These are phyloP conservation scores for Fibroporia radiculosa DNA, from an alignment of 768 basidiomycete species.

Conservation along the genomic window DNA sequence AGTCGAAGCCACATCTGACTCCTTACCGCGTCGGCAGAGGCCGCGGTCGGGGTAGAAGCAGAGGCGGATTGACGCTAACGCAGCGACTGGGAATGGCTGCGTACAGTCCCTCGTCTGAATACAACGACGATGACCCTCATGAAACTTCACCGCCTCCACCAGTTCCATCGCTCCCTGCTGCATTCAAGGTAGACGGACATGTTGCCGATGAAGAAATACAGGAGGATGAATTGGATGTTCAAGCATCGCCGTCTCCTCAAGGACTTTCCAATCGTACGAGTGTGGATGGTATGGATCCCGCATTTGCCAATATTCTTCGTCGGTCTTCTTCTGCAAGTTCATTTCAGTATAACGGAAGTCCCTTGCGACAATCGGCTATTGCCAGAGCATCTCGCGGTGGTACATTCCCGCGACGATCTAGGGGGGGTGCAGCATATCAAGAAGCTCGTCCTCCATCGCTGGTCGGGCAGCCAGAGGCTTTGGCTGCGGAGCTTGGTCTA, in stretches of 20 bases:
- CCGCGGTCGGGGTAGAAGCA: conserved; percentile 43
- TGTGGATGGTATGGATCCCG: conserved; percentile 84
- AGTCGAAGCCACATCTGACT: conserved; percentile 33
- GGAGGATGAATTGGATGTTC: conserved; percentile 24
- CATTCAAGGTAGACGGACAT: conserved; percentile 32
- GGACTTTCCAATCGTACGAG: conserved; percentile 55
- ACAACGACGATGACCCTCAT: conserved; percentile 28
- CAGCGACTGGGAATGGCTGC: conserved; percentile 56
- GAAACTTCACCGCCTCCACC: conserved; percentile 23
- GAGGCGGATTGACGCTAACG: conserved; percentile 53
- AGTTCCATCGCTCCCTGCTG: conserved; percentile 26
- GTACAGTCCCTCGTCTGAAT: conserved; percentile 43
- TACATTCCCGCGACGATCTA: conserved; percentile 41
- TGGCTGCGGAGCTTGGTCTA: conserved; percentile 48
- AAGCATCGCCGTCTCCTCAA: conserved; percentile 29
- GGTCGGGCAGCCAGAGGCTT: conserved; percentile 63
- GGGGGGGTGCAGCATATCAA: conserved; percentile 65
- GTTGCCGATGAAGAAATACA: conserved; percentile 39
- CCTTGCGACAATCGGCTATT: conserved; percentile 53
- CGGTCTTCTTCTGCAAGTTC: conserved; percentile 39
- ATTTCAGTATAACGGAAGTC: conserved; percentile 42
- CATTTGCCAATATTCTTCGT: conserved; percentile 71
- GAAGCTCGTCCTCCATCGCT: conserved; percentile 65
- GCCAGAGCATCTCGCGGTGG: conserved; percentile 42
- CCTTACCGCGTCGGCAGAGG: conserved; percentile 50